A percentile compares a stretch with the other conserved stretches of the same genome.
Conservation (phyloP, 108 stramenopile genomes). For the Seminavis robusta region DNA sequence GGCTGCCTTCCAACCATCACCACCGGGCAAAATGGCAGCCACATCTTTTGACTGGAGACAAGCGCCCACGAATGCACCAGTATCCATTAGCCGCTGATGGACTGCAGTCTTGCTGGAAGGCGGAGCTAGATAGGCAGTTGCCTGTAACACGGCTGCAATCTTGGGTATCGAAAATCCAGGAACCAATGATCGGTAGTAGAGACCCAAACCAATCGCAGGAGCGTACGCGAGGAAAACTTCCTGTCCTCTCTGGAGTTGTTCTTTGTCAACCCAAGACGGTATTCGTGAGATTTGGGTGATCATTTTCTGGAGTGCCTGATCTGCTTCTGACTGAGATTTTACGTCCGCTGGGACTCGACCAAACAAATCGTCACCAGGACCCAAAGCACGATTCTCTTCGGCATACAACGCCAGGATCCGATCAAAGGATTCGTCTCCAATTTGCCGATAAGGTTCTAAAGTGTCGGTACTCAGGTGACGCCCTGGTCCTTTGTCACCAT, state of each 20-base stretch:
- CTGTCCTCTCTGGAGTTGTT: conserved; percentile 71
- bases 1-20: conserved; percentile 65
- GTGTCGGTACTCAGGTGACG: conserved; percentile 41
- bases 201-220: conserved; percentile 44
- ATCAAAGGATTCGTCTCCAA: conserved; percentile 73
- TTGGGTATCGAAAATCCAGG: conserved; percentile 79
- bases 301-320: conserved; percentile 18
- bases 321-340: background rate
- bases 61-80: conserved; percentile 46
- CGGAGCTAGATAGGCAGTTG: conserved; percentile 69
- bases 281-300: conserved; percentile 25
- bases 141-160: conserved; percentile 61
- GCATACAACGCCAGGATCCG: conserved; percentile 35
- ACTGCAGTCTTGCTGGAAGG: conserved; percentile 33
- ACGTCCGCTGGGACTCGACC: conserved; percentile 14
- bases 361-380: conserved; percentile 57
- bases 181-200: conserved; percentile 68
- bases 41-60: conserved; percentile 22
- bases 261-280: conserved; percentile 68
- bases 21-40: conserved; percentile 42
- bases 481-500: conserved; percentile 44
- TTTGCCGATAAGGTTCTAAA: conserved; percentile 57
- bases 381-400: conserved; percentile 15
- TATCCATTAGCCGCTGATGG: conserved; percentile 64
- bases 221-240: conserved; percentile 69